Conservation (phyloP, 106 monocot genomes). For the Posidonia australis region DNA sequence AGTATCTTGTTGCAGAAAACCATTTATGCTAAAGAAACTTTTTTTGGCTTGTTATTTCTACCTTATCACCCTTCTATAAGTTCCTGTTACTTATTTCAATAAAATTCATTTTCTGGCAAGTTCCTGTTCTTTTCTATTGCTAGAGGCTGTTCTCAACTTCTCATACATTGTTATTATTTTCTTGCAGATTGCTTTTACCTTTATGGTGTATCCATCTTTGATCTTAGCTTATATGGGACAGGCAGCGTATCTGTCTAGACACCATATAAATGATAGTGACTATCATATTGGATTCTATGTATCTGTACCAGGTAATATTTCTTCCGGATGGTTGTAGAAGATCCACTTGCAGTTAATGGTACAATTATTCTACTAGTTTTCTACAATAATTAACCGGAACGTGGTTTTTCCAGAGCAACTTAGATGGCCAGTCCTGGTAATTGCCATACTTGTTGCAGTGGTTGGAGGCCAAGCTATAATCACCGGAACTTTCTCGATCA, state of each 20-base stretch:
- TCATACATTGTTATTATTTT: neutral
- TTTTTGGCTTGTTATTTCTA: no score
- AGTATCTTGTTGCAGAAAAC: no score
- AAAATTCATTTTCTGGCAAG: no score
- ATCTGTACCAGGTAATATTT: conserved; percentile 53
- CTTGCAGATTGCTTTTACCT: conserved; percentile 22
- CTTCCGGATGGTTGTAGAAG: neutral
- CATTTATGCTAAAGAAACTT: no score
- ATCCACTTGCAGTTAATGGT: no score
- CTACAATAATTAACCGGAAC: neutral
- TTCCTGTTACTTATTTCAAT: no score
- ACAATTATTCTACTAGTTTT: neutral
- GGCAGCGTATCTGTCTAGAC: conserved; percentile 17
- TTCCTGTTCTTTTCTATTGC: no score
- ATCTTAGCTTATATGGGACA: conserved; percentile 21
- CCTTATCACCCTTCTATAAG: no score
- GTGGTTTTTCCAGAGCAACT: conserved; percentile 20
- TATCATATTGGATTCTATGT: conserved; percentile 18
- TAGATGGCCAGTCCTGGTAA: conserved; percentile 79
- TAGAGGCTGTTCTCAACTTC: no score
- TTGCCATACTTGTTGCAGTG: conserved; percentile 84
- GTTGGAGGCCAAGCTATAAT: conserved; percentile 92
- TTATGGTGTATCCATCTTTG: conserved; percentile 14
- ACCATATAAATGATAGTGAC: conserved; percentile 4
- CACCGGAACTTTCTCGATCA: conserved; percentile 85